A percentile compares a stretch with the other conserved stretches of the same genome.
Conservation (phyloP, 2,329 filamentous ascomycete genomes). For the Huntiella omanensis region DNA sequence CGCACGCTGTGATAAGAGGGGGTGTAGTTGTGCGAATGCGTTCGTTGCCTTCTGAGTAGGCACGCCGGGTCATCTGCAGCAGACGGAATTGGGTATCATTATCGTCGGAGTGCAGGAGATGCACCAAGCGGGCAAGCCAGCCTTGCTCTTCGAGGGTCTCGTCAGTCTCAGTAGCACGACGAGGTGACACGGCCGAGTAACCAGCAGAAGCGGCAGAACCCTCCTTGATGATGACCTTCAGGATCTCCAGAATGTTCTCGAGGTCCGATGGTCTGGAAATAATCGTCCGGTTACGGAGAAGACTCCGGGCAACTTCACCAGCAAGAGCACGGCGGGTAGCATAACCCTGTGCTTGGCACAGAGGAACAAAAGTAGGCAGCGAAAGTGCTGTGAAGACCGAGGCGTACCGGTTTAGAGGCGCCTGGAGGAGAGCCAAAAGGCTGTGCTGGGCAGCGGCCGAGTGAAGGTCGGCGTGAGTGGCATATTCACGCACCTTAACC, state of each 20-base stretch:
- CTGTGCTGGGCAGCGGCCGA: conserved; percentile 74
- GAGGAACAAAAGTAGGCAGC: conserved; percentile 75
- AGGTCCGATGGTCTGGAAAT: conserved; percentile 65
- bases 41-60: conserved; percentile 81
- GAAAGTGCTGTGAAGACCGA: conserved; percentile 94
- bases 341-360: conserved; percentile 83
- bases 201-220: conserved; percentile 67
- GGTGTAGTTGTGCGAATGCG: conserved; percentile 91
- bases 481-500: conserved; percentile 69
- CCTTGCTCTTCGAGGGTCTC: conserved; percentile 97
- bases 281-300: conserved; percentile 65
- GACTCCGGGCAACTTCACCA: conserved; percentile 62
- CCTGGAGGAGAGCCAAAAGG: conserved; percentile 74
- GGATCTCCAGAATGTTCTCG: conserved; percentile 71
- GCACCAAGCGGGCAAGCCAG: conserved; percentile 82
- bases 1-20: conserved; percentile 70
- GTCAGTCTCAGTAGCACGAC: conserved; percentile 67
- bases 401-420: conserved; percentile 72
- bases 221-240: conserved; percentile 86
- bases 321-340: conserved; percentile 80
- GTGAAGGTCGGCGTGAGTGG: conserved; percentile 90
- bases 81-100: conserved; percentile 93
- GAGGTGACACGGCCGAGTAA: conserved; percentile 64
- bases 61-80: conserved; percentile 70
- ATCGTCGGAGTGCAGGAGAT: conserved; percentile 63